phyloP scores from a whole-genome alignment of 306 rosid species.

The Gastrolobium villosum region DNA sequence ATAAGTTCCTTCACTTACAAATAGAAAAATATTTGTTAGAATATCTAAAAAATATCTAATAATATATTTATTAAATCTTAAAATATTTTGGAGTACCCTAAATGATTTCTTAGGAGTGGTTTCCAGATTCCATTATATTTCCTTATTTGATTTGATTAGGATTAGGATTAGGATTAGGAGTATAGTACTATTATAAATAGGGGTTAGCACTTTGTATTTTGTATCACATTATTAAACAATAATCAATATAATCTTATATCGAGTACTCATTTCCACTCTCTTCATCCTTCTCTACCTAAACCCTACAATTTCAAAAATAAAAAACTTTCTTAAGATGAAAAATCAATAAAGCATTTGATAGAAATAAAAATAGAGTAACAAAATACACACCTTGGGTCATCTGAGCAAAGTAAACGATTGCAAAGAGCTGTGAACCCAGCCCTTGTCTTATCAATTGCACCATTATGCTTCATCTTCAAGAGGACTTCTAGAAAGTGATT shows the following conservation, averaged over 20 bases:
- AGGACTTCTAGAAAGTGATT: constrained; percentile 97
- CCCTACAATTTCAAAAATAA: not conserved
- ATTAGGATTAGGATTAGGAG: no score
- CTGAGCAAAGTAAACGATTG: constrained; percentile 94
- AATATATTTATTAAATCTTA: no score
- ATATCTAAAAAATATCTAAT: no score
- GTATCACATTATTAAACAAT: not conserved
- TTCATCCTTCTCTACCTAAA: constrained; percentile 4
- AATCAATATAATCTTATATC: not conserved
- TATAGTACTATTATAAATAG: not conserved
- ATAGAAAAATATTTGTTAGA: not conserved
- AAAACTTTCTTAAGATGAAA: constrained; percentile 3
- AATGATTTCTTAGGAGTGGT: no score
- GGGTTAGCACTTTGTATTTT: not conserved
- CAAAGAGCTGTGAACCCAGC: constrained; percentile 99
- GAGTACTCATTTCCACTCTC: not conserved
- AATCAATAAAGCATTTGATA: constrained; percentile 4
- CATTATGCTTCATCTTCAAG: constrained; percentile 98
- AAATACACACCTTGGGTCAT: constrained; percentile 71
- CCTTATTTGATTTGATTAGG: no score
- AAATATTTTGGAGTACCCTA: no score
- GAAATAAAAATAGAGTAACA: constrained; percentile 28
- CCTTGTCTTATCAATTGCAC: constrained; percentile 98
- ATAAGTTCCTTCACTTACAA: constrained; percentile 7
- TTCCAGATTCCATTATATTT: no score